Evolutionary conservation across 106 monocot species (phyloP).

Genomic region (Triglochin maritima): DNA sequence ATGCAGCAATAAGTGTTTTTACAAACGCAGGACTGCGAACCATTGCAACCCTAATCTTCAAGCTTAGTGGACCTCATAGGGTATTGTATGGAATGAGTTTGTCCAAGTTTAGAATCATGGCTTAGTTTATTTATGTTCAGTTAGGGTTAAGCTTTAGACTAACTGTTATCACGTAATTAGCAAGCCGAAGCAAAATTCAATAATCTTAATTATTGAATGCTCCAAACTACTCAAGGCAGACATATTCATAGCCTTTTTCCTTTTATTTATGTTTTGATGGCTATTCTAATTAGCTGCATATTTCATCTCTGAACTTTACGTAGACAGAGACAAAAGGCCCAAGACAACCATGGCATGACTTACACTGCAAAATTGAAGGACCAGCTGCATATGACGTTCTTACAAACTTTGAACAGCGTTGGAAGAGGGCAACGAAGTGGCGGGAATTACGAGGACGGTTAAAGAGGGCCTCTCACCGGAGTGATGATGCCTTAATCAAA

Average conservation of each 20-base stretch:
- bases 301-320: not conserved
- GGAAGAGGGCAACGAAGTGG: slow-evolving; percentile 37
- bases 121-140: too few relatives aligned
- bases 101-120: too few relatives aligned
- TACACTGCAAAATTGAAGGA: slow-evolving; percentile 58
- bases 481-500: slow-evolving; percentile 35
- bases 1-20: too few relatives aligned
- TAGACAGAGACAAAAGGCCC: slow-evolving; percentile 32
- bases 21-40: too few relatives aligned
- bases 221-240: not conserved
- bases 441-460: slow-evolving; percentile 9
- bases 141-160: too few relatives aligned
- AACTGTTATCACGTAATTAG: too few relatives aligned
- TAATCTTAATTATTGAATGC: not conserved
- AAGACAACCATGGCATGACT: slow-evolving; percentile 69
- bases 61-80: too few relatives aligned
- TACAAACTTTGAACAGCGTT: slow-evolving; percentile 58
- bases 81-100: too few relatives aligned
- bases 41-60: too few relatives aligned
- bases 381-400: slow-evolving; percentile 65
- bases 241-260: not conserved
- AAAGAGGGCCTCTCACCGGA: slow-evolving; percentile 17
- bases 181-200: too few relatives aligned
- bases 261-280: not conserved
- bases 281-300: not conserved